phyloP scores from a whole-genome alignment of 2,329 filamentous ascomycete genomes.

The Claviceps paspali region DNA sequence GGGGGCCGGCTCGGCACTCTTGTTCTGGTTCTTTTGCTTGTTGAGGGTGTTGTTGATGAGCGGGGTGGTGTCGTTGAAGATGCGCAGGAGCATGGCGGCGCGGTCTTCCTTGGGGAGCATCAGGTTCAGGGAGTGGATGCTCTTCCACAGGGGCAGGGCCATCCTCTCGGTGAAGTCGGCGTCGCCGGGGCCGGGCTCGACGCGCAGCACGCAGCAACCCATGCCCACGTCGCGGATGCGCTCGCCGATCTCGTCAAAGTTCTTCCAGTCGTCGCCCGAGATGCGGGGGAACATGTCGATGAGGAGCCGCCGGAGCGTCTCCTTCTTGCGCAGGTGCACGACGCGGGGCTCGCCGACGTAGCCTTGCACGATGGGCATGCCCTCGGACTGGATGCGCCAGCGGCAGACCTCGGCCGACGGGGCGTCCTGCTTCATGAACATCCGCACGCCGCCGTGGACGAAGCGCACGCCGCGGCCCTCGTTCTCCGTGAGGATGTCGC shows the following conservation, averaged over 20 bases:
- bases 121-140: conserved; percentile 78
- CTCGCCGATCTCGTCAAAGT: conserved; percentile 77
- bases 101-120: conserved; percentile 98
- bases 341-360: conserved; percentile 72
- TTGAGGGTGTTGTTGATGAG: conserved; percentile 55
- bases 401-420: conserved; percentile 74
- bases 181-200: conserved; percentile 44
- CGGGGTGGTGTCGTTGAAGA: conserved; percentile 81
- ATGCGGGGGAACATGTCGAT: conserved; percentile 96
- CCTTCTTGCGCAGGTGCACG: conserved; percentile 58
- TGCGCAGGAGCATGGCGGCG: conserved; percentile 73
- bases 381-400: conserved; percentile 93
- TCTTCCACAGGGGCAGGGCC: conserved; percentile 88
- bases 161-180: conserved; percentile 55
- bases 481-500: conserved; percentile 74
- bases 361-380: conserved; percentile 76
- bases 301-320: conserved; percentile 67
- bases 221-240: conserved; percentile 64
- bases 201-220: conserved; percentile 80
- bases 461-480: conserved; percentile 88
- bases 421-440: conserved; percentile 97
- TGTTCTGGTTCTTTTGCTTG: conserved; percentile 25
- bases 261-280: conserved; percentile 54
- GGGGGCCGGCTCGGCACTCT: not conserved
- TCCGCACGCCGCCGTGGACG: conserved; percentile 91